Conservation (phyloP, 2,329 filamentous ascomycete genomes). For the Aureobasidium sp. region DNA sequence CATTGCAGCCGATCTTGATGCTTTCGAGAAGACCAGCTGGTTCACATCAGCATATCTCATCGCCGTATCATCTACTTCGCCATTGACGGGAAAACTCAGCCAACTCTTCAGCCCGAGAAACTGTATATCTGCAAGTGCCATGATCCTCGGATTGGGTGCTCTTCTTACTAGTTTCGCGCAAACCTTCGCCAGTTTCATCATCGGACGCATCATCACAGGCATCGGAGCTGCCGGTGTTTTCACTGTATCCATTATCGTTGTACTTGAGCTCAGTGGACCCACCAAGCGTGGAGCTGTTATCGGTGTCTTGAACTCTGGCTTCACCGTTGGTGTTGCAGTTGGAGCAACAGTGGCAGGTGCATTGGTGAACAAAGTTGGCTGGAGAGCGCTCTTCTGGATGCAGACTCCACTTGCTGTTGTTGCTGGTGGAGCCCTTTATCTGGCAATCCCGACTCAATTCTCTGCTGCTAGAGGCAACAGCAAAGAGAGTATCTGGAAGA, state of each 20-base stretch:
- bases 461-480: slow-evolving; percentile 24
- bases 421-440: slow-evolving; percentile 53
- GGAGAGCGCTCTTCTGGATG: slow-evolving; percentile 65
- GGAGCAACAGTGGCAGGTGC: slow-evolving; percentile 64
- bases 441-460: slow-evolving; percentile 51
- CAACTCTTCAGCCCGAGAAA: slow-evolving; percentile 62
- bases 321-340: slow-evolving; percentile 61
- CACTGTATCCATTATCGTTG: slow-evolving; percentile 64
- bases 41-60: slow-evolving; percentile 72
- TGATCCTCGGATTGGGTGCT: slow-evolving; percentile 52
- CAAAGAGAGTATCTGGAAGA: slow-evolving; percentile 39
- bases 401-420: slow-evolving; percentile 58
- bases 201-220: slow-evolving; percentile 60
- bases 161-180: slow-evolving; percentile 54
- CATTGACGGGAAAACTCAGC: slow-evolving; percentile 62
- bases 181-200: slow-evolving; percentile 54
- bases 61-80: slow-evolving; percentile 49
- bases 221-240: slow-evolving; percentile 63
- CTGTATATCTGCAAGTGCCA: slow-evolving; percentile 54
- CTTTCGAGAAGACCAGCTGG: slow-evolving; percentile 67
- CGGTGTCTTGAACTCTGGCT: slow-evolving; percentile 63
- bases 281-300: slow-evolving; percentile 63
- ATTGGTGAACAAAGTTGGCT: slow-evolving; percentile 55
- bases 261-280: slow-evolving; percentile 62
- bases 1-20: slow-evolving; percentile 65